These are phyloP conservation scores for Dendrostoma leiphaemia DNA, from an alignment of 2,329 filamentous ascomycete genomes.

Conservation along the genomic window DNA sequence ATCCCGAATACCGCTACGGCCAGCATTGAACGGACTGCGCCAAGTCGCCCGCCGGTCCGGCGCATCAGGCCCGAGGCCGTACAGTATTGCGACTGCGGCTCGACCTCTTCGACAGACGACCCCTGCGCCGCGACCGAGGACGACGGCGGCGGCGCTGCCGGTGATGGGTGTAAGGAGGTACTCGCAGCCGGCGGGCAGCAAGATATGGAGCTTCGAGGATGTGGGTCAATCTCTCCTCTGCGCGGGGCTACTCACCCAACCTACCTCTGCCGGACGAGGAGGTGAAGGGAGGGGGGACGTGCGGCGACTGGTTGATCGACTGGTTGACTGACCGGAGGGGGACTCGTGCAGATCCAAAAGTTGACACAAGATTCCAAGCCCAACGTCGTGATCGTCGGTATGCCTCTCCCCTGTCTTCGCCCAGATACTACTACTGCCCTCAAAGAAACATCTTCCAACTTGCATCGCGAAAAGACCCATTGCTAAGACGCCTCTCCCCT, in stretches of 20 bases:
- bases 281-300: no score
- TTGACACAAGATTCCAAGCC: conserved; percentile 29
- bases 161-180: conserved; percentile 20
- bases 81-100: not conserved
- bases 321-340: not conserved
- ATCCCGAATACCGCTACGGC: conserved; percentile 5
- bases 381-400: conserved; percentile 47
- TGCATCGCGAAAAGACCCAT: no score
- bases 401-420: conserved; percentile 13
- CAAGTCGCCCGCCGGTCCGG: not conserved
- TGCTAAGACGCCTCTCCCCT: not conserved
- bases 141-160: not conserved
- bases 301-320: no score
- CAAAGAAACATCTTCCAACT: not conserved
- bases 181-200: conserved; percentile 32
- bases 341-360: conserved; percentile 36
- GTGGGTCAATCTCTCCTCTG: conserved; percentile 28
- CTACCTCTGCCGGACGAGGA: not conserved
- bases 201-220: conserved; percentile 48
- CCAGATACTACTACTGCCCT: not conserved
- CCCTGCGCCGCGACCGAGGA: not conserved
- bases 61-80: not conserved
- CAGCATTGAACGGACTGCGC: conserved; percentile 8
- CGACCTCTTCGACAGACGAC: not conserved
- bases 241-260: not conserved